Percentiles rank a stretch among this genome's conserved stretches.
phyloP scores from a whole-genome alignment of 2,329 filamentous ascomycete species.

The Trichoderma semiorbis region DNA sequence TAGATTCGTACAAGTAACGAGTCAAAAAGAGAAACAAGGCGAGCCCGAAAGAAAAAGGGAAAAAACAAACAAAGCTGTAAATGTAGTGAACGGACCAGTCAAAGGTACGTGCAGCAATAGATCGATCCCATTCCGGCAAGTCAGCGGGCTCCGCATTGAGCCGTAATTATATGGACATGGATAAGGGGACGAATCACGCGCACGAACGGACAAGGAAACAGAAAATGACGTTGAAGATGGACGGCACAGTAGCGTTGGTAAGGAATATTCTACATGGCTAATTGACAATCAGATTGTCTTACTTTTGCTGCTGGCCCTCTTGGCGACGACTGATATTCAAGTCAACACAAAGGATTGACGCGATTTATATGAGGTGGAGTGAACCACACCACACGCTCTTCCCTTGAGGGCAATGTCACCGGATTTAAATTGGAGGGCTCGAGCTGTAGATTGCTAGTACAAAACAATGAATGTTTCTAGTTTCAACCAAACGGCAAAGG shows the following conservation, averaged over 20 bases:
- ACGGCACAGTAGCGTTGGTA: neutral
- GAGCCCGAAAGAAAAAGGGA: neutral
- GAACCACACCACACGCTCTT: neutral
- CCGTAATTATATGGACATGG: slow-evolving; percentile 10
- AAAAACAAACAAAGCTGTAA: neutral
- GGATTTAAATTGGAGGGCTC: neutral
- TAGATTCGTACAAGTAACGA: neutral
- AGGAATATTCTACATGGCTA: neutral
- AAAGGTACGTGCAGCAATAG: slow-evolving; percentile 12
- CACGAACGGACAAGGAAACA: neutral
- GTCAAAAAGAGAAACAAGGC: neutral
- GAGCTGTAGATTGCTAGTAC: neutral
- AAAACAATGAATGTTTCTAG: neutral
- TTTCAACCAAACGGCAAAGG: neutral
- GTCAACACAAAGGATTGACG: neutral
- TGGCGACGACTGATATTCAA: neutral
- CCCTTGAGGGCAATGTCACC: neutral
- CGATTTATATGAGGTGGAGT: neutral
- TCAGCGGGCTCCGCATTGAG: slow-evolving; percentile 15
- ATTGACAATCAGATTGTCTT: neutral
- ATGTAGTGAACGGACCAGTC: neutral
- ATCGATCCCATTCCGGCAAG: slow-evolving; percentile 18
- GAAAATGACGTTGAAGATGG: slow-evolving; percentile 4
- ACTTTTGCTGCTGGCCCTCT: neutral
- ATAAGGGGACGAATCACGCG: slow-evolving; percentile 12